Conservation (phyloP, 305 asterid genomes). For the Fraxinus nigra region DNA sequence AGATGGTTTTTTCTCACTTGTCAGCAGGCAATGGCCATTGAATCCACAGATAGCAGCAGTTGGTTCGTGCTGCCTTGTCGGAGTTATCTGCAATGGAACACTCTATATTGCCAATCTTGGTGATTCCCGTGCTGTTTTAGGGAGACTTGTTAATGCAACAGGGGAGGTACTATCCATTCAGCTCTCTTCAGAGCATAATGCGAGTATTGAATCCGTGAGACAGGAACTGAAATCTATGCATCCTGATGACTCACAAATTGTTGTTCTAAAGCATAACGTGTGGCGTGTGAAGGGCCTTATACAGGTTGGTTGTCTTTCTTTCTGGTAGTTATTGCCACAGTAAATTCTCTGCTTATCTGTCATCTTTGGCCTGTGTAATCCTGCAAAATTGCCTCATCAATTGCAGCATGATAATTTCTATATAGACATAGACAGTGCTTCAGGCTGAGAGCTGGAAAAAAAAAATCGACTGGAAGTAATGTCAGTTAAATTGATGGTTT, state of each 20-base stretch:
- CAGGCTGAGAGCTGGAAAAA: neutral
- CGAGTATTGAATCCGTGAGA: slow-evolving; percentile 76
- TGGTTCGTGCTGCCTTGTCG: slow-evolving; percentile 94
- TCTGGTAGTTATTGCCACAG: neutral
- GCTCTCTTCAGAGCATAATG: slow-evolving; percentile 91
- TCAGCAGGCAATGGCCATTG: slow-evolving; percentile 71
- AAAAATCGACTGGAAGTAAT: neutral
- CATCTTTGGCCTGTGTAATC: neutral
- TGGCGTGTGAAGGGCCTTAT: slow-evolving; percentile 85
- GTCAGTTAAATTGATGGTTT: neutral
- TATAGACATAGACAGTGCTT: neutral
- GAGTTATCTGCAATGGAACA: slow-evolving; percentile 69
- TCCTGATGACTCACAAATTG: slow-evolving; percentile 77
- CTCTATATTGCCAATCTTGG: slow-evolving; percentile 85
- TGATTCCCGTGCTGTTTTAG: slow-evolving; percentile 91
- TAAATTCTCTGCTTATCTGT: neutral
- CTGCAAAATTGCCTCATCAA: neutral
- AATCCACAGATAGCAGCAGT: slow-evolving; percentile 90
- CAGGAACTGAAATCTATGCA: slow-evolving; percentile 76
- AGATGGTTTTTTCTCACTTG: slow-evolving; percentile 78
- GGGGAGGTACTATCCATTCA: slow-evolving; percentile 87
- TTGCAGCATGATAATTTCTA: neutral
- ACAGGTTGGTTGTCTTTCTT: slow-evolving; percentile 49
- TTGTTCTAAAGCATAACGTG: slow-evolving; percentile 85
- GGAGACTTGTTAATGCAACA: slow-evolving; percentile 83